Conservation (phyloP, 1,139 yeast genomes). For the Blastobotrys arbuscula region DNA sequence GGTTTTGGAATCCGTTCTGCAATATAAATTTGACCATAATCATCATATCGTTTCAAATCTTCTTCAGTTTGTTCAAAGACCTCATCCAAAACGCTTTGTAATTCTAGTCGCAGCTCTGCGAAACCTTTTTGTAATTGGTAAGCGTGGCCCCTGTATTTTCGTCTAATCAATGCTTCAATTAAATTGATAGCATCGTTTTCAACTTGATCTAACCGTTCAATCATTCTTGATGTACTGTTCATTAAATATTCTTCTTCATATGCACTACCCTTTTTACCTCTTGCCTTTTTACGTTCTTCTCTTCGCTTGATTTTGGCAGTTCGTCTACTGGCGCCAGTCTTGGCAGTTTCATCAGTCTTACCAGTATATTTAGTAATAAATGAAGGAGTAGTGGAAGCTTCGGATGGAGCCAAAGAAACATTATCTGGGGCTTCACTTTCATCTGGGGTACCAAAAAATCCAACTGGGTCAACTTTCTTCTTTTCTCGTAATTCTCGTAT, state of each 20-base stretch:
- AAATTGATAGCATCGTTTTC: constrained; percentile 67
- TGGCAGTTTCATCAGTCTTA: constrained; percentile 90
- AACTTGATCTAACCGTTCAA: constrained; percentile 74
- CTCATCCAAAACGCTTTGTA: constrained; percentile 59
- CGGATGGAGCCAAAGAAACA: constrained; percentile 92
- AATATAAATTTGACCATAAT: constrained; percentile 70
- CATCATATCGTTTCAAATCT: constrained; percentile 85
- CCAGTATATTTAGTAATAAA: constrained; percentile 95
- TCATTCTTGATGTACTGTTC: constrained; percentile 77
- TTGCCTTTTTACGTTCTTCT: constrained; percentile 91
- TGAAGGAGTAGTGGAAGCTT: constrained; percentile 86
- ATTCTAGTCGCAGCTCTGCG: constrained; percentile 49
- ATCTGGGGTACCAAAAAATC: constrained; percentile 49
- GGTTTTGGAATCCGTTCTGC: constrained; percentile 10
- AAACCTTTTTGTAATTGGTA: constrained; percentile 69
- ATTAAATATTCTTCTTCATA: constrained; percentile 95
- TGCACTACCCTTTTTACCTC: constrained; percentile 95
- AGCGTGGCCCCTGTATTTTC: constrained; percentile 73
- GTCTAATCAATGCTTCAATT: constrained; percentile 70
- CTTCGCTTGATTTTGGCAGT: constrained; percentile 89
- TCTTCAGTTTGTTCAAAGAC: constrained; percentile 67
- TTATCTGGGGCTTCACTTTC: constrained; percentile 82
- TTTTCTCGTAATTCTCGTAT: constrained; percentile 78
- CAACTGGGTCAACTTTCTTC: constrained; percentile 77
- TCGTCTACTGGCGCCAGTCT: constrained; percentile 90